phyloP scores from a whole-genome alignment of 2,329 filamentous ascomycete genomes.

The Didymosphaeria variabile region DNA sequence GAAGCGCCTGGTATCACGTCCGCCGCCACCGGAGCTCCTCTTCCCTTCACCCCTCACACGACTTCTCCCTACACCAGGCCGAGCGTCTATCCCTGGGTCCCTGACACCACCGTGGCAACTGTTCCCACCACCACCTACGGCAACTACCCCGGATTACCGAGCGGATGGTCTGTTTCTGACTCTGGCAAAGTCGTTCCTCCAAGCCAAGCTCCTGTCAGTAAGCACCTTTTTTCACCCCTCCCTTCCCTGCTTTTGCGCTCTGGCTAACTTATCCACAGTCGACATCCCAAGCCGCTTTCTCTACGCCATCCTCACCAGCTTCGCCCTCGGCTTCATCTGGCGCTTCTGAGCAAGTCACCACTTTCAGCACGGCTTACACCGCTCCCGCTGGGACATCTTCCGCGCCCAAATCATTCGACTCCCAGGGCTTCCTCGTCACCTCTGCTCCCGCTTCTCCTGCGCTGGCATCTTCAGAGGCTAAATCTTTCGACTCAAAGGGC shows the following conservation, averaged over 20 bases:
- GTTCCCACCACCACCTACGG: slow-evolving; percentile 56
- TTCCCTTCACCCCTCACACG: slow-evolving; percentile 73
- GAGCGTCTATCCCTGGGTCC: slow-evolving; percentile 69
- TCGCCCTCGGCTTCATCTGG: slow-evolving; percentile 40
- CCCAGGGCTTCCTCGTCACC: slow-evolving; percentile 57
- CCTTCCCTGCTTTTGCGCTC: slow-evolving; percentile 7
- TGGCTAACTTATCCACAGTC: slow-evolving; percentile 49
- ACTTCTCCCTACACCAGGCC: slow-evolving; percentile 58
- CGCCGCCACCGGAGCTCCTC: slow-evolving; percentile 67
- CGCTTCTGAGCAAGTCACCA: slow-evolving; percentile 50
- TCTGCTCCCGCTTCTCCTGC: slow-evolving; percentile 19
- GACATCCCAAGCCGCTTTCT: slow-evolving; percentile 62
- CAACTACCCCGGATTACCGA: slow-evolving; percentile 70
- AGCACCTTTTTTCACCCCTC: slow-evolving; percentile 56
- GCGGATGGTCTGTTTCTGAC: slow-evolving; percentile 81
- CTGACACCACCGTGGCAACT: slow-evolving; percentile 61
- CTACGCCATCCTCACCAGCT: slow-evolving; percentile 60
- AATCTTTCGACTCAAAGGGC: slow-evolving; percentile 54
- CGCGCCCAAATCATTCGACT: slow-evolving; percentile 55
- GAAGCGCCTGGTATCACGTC: slow-evolving; percentile 71
- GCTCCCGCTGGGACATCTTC: slow-evolving; percentile 47
- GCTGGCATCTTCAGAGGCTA: slow-evolving; percentile 41
- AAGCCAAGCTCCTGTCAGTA: slow-evolving; percentile 73
- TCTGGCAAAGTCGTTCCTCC: slow-evolving; percentile 81
- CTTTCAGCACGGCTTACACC: slow-evolving; percentile 59